These are phyloP conservation scores for Rubia yunnanensis DNA, from an alignment of 257 asterid species.

Conservation along the genomic window DNA sequence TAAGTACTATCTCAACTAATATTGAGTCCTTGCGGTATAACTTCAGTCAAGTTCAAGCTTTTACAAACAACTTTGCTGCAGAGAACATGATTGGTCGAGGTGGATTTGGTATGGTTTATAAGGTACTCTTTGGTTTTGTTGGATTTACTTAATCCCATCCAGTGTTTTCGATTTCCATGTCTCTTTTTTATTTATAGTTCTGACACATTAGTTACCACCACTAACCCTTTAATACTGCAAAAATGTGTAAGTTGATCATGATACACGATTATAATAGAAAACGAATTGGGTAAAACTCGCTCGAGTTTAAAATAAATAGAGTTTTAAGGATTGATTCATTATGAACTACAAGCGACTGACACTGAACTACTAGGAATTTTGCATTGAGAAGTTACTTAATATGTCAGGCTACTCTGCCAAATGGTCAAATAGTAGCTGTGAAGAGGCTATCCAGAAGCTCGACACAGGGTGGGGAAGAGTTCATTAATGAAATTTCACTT, in stretches of 20 bases:
- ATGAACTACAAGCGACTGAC: no score
- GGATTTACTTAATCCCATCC: no score
- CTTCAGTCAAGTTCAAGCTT: constrained; percentile 10
- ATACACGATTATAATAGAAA: no score
- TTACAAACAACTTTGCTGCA: constrained; percentile 10
- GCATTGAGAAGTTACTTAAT: neutral
- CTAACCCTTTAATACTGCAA: no score
- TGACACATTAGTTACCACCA: no score
- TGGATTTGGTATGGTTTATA: constrained; percentile 20
- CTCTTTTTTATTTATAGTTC: neutral
- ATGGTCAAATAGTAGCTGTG: constrained; percentile 24
- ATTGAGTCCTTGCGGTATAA: constrained; percentile 7
- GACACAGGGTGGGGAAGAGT: constrained; percentile 16
- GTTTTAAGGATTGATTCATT: neutral
- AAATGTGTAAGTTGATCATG: no score
- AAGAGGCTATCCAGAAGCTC: constrained; percentile 19
- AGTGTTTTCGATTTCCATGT: no score
- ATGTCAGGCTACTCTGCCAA: constrained; percentile 17
- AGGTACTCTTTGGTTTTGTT: constrained; percentile 1
- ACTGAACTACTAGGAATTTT: no score
- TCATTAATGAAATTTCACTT: constrained; percentile 18
- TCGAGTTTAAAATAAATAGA: no score
- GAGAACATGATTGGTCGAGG: constrained; percentile 17
- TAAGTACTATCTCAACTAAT: no score
- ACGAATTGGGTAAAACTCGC: no score